Evolutionary conservation across 805 yeast species (phyloP).

Genomic region (Pichia manshurica): DNA sequence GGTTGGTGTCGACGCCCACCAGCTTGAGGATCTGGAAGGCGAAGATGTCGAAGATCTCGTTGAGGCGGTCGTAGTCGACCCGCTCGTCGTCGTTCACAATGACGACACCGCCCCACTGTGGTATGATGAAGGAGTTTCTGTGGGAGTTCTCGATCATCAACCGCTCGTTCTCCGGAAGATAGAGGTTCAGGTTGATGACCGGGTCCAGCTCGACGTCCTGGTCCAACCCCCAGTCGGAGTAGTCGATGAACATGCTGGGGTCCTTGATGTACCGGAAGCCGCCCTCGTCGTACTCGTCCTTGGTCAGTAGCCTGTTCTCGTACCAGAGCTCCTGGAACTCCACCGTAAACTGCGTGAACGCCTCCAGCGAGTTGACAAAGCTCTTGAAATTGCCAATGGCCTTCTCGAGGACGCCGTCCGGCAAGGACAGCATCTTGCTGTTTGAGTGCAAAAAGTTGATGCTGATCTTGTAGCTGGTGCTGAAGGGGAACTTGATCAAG

Average conservation of each 20-base stretch:
- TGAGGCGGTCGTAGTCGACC: slow-evolving; percentile 6
- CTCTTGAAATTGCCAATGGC: slow-evolving; percentile 39
- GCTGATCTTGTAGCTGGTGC: slow-evolving; percentile 69
- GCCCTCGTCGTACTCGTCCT: slow-evolving; percentile 23
- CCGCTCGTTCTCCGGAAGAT: slow-evolving; percentile 48
- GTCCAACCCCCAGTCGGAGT: slow-evolving; percentile 73
- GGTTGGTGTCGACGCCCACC: slow-evolving; percentile 58
- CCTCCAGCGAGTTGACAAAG: slow-evolving; percentile 43
- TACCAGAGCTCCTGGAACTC: slow-evolving; percentile 76
- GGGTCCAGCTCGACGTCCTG: slow-evolving; percentile 50
- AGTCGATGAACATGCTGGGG: slow-evolving; percentile 72
- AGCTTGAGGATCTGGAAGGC: slow-evolving; percentile 69
- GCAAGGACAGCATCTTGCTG: slow-evolving; percentile 67
- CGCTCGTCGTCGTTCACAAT: slow-evolving; percentile 35
- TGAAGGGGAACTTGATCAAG: slow-evolving; percentile 44
- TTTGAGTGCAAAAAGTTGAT: slow-evolving; percentile 70
- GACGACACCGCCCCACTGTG: slow-evolving; percentile 86
- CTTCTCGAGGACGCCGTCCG: slow-evolving; percentile 47
- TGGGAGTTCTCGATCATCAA: slow-evolving; percentile 40
- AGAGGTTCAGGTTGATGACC: slow-evolving; percentile 62
- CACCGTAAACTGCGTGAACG: slow-evolving; percentile 63
- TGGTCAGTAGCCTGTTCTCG: slow-evolving; percentile 34
- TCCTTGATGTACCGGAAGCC: slow-evolving; percentile 38
- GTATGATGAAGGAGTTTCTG: slow-evolving; percentile 64
- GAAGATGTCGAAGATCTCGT: slow-evolving; percentile 56